Conservation (phyloP, 148 eudicot species). For the Drosera capensis region DNA sequence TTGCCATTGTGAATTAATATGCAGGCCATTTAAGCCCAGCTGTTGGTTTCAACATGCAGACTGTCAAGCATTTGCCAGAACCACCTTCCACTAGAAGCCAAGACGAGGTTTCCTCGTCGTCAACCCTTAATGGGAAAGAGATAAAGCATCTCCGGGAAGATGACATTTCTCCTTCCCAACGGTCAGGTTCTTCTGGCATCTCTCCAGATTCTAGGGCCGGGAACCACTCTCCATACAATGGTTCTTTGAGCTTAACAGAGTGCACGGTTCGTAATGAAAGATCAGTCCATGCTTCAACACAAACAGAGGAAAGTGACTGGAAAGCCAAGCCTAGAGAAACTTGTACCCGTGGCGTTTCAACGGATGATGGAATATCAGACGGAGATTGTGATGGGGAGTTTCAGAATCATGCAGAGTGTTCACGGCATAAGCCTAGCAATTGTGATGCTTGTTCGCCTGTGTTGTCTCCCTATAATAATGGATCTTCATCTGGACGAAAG, state of each 20-base stretch:
- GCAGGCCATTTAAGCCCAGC: constrained; percentile 56
- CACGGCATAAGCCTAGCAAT: constrained; percentile 23
- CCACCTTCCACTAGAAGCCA: constrained; percentile 64
- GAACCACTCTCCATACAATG: constrained; percentile 48
- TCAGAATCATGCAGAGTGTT: constrained; percentile 9
- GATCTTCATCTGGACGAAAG: constrained; percentile 57
- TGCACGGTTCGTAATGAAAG: constrained; percentile 48
- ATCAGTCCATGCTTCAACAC: constrained; percentile 83
- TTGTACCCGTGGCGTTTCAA: constrained; percentile 73
- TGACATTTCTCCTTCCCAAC: constrained; percentile 53
- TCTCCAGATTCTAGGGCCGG: constrained; percentile 59
- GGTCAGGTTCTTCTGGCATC: constrained; percentile 38
- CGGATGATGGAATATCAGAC: constrained; percentile 50
- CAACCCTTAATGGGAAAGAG: constrained; percentile 50
- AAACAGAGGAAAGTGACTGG: constrained; percentile 50
- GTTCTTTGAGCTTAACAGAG: constrained; percentile 56
- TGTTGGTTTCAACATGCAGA: constrained; percentile 32
- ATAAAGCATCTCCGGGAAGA: constrained; percentile 48
- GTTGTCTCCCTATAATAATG: constrained; percentile 50
- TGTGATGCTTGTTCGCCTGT: constrained; percentile 36
- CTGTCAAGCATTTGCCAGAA: constrained; percentile 53
- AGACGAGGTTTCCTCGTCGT: constrained; percentile 61
- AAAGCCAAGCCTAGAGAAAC: constrained; percentile 30
- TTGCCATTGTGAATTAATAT: constrained; percentile 5
- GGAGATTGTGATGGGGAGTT: constrained; percentile 18